Percentiles rank a stretch among this genome's conserved stretches.
phyloP scores from a whole-genome alignment of 2,329 filamentous ascomycete species.

The Xylariaceae sp. region DNA sequence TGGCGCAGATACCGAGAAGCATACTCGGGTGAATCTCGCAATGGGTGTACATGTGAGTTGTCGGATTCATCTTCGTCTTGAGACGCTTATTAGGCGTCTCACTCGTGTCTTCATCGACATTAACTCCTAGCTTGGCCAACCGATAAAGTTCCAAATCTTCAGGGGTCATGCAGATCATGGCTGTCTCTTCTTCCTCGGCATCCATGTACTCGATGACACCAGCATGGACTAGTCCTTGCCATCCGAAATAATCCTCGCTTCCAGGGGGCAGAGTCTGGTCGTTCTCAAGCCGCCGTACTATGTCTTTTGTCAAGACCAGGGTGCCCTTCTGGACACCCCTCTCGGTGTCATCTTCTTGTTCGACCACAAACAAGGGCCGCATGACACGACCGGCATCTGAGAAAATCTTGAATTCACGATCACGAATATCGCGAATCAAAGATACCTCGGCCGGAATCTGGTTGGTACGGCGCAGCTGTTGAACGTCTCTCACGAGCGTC shows the following conservation, averaged over 20 bases:
- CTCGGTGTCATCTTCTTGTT: slow-evolving; percentile 75
- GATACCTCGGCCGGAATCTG: slow-evolving; percentile 90
- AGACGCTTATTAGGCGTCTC: slow-evolving; percentile 77
- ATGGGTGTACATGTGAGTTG: slow-evolving; percentile 90
- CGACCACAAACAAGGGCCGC: slow-evolving; percentile 87
- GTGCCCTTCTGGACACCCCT: slow-evolving; percentile 55
- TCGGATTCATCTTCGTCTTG: slow-evolving; percentile 80
- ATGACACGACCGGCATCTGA: slow-evolving; percentile 95
- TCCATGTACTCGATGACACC: slow-evolving; percentile 95
- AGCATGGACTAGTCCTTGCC: slow-evolving; percentile 76
- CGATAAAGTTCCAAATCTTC: slow-evolving; percentile 83
- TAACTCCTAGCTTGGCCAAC: slow-evolving; percentile 61
- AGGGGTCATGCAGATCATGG: slow-evolving; percentile 99
- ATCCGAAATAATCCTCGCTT: slow-evolving; percentile 65
- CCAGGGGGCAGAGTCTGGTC: slow-evolving; percentile 62
- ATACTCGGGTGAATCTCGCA: slow-evolving; percentile 99
- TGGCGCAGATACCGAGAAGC: slow-evolving; percentile 97
- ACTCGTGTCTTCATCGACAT: slow-evolving; percentile 54
- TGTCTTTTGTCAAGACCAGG: slow-evolving; percentile 78
- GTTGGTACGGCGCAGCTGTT: slow-evolving; percentile 71
- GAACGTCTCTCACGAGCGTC: slow-evolving; percentile 73
- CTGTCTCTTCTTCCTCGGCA: slow-evolving; percentile 95
- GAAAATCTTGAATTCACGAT: slow-evolving; percentile 97
- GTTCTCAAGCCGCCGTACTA: slow-evolving; percentile 67
- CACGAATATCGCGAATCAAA: slow-evolving; percentile 90